Base-by-base conservation (phyloP, 2,329 filamentous ascomycete species). In the Fusarium buharicum region DNA sequence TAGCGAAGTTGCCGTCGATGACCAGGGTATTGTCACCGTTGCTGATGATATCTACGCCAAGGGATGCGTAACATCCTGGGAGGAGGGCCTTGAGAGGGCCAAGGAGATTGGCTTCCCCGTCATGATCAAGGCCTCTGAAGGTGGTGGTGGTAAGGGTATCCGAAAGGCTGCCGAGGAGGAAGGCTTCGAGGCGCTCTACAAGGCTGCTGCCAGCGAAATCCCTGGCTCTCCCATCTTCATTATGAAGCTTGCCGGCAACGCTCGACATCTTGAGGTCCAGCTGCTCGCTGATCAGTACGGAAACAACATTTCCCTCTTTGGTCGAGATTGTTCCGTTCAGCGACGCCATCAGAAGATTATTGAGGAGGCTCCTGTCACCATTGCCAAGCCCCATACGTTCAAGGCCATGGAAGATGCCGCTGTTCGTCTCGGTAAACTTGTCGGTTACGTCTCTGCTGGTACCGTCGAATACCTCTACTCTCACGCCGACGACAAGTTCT, bases 111-210 rank as follows among this genome's bases (percentile, higher is more conserved):
- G 95, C 68, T 99, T 99, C 82, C 95, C 95, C 14, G 91, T 99
- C 82, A 99, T 99, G 95, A 92, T 99, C 77, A 99, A 99, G 84
- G 95, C 95, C n/a, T 98, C 95, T 3, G 95, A 99, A 82, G 95
- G 95, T 81, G 95, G 95, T 81, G 95, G 95, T 81, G 95, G 95
- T 76, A 99, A 99, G 84, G 95, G 95, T 85, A 99, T 99, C 75
- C 92, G 96, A 76, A 97, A 98, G 81, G 95, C 95, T 68, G 84
- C 92, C 61, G 83, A 83, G 60, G 93, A 97, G 76, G 90, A 94
- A 37, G 88, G 90, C 63, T 99, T 99, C 72, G 84, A 90, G 74
- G 83, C 84, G 69, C 83, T 98, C 40, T 99, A 98, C 85, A 95
- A 96, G 78, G 95, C 94, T 40, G 95, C 96, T 18, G 93, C 95